Conservation (phyloP, 495 filamentous ascomycete species). For the Collariella sp. region DNA sequence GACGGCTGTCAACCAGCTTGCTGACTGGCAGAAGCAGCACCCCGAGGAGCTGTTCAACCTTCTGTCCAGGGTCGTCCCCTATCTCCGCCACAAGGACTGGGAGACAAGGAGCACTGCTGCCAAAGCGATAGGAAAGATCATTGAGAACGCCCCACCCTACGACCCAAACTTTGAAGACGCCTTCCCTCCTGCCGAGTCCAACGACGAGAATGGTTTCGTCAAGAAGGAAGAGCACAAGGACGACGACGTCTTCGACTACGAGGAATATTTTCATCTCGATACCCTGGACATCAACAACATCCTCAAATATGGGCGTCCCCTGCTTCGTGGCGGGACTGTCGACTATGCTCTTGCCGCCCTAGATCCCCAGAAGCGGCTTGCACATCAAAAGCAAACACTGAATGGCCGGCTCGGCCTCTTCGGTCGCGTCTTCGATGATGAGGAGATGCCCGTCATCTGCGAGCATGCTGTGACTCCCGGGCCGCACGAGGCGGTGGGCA, state of each 20-base stretch:
- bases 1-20: conserved; percentile 91
- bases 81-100: conserved; percentile 87
- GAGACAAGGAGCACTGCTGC: conserved; percentile 87
- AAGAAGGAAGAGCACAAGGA: conserved; percentile 47
- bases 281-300: conserved; percentile 70
- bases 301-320: conserved; percentile 67
- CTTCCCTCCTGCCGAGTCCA: conserved; percentile 30
- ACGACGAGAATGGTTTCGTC: conserved; percentile 28
- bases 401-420: conserved; percentile 71
- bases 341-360: conserved; percentile 74
- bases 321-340: conserved; percentile 74
- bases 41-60: conserved; percentile 96
- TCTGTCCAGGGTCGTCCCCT: conserved; percentile 89
- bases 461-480: conserved; percentile 32
- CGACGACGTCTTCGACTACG: conserved; percentile 27
- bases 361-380: conserved; percentile 70
- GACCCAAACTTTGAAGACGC: conserved; percentile 68
- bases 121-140: conserved; percentile 85
- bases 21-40: conserved; percentile 94
- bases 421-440: conserved; percentile 71
- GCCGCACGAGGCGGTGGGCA: conserved; percentile 29
- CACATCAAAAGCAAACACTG: conserved; percentile 84
- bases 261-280: conserved; percentile 60
- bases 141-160: conserved; percentile 76
- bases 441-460: conserved; percentile 52